Evolutionary conservation across 257 asterid genomes (phyloP), one percentile per base, ranked within the genome.

Genomic region (Dorcoceras hygrometricum): DNA sequence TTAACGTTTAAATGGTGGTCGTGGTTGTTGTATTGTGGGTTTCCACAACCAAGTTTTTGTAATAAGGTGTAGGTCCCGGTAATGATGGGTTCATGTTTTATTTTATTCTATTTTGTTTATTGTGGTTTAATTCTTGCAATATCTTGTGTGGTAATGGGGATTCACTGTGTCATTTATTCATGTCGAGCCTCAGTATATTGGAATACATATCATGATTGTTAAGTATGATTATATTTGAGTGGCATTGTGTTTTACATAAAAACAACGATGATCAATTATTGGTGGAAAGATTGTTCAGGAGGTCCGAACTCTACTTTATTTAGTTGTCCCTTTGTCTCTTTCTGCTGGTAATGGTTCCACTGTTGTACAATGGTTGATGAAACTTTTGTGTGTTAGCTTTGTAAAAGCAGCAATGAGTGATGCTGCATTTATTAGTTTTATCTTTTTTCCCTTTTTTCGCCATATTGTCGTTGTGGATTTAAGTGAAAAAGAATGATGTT

Each of bases 231-330:
- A 68, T 78, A 58, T 71, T 53, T 71, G 60, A 77, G 88, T 83
- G 88, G 84, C 77, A 65, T 73, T 67, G 56, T 57, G 79, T 73
- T 80, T 82, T 72, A 73, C 73, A 68, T 77, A 69, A 79, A 73
- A 81, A 83, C 77, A 78, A 81, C 74, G 79, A 77, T 80, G 74
- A 72, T 67, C 75, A 56, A 79, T 82, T 71, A 77, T 82, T 83
- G 82, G 68, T 70, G 70, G 80, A 76, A 74, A 77, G 79, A 79
- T 76, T 78, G 78, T 80, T 75, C 64, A 59, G 77, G 82, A 78
- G 78, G 82, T 76, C 83, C 77, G 70, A 57, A 70, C 69, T 83
- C 85, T 90, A 85, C 80, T 78, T 74, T 68, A 55, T 77, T 78
- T 63, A 71, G 73, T 76, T 62, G 76, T 75, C 71, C 80, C 80